Base-by-base conservation (phyloP, 2,329 filamentous ascomycete species). In the Fusarium chaquense region DNA sequence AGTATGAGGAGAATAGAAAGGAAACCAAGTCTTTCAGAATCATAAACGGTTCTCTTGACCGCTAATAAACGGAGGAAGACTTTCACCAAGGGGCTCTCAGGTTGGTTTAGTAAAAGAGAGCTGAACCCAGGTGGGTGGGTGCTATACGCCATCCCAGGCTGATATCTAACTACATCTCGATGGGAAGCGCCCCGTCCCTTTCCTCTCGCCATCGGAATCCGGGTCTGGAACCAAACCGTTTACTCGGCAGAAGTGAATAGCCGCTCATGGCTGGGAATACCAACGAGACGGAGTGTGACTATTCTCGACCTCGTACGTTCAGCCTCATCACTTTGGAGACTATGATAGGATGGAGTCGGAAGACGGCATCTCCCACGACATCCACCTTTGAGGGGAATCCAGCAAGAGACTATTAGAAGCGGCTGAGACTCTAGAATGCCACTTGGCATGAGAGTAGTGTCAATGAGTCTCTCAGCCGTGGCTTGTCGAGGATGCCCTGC, bases 41-140 rank as follows among this genome's bases (percentile, higher is more conserved):
- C n/a, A 22, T 20, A 54, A 33, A 35, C 46, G 26, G 54, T 45
- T 65, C 54, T 55, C 20, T 43, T 45, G 28, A 24, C 46, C 63
- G 67, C 67, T 70, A 71, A 70, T 70, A 68, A 68, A 62, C 33
- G 26, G 47, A 59, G 13, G 47, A 6, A 36, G 33, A 11, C 33
- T 56, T 33, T 15, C n/a, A 51, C 38, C 46, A 38, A 61, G 55
- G 38, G 65, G 51, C 36, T 57, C 24, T 5, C 38, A 58, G 22
- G 20, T 36, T 33, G 20, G 51, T 30, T 32, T 49, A 28, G 45
- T 35, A 36, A 20, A 33, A 65, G 18, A 46, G 50, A 65, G 67
- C 63, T 70, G 63, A 68, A 50, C 28, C 40, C 55, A 41, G 47
- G 54, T 22, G 58, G 51, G 54, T 22, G 58, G 13, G 41, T 61